phyloP scores from a whole-genome alignment of 768 basidiomycete genomes.

The Sarcodon aspratus region DNA sequence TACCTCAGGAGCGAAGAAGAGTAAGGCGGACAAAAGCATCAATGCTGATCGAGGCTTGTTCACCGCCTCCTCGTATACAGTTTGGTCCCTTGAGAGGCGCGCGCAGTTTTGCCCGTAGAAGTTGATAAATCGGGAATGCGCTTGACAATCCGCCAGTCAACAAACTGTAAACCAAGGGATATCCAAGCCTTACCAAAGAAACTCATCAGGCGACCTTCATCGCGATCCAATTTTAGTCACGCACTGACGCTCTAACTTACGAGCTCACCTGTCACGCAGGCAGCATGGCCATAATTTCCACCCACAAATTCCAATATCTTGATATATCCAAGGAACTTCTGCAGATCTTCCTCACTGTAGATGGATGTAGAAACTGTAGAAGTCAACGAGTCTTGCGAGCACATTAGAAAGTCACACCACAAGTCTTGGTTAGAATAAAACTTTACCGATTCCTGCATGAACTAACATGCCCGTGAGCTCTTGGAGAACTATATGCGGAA shows the following conservation, averaged over 20 bases:
- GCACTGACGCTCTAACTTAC: no score
- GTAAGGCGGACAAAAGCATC: conserved; percentile 11
- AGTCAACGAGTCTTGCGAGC: conserved; percentile 4
- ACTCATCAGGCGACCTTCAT: not conserved
- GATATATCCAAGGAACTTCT: conserved; percentile 6
- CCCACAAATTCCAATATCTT: conserved; percentile 2
- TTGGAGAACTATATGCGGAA: conserved; percentile 10
- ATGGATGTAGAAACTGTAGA: conserved; percentile 9
- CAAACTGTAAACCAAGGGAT: conserved; percentile 21
- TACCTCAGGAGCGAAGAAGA: conserved; percentile 16
- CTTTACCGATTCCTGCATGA: conserved; percentile 29
- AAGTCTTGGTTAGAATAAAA: no score
- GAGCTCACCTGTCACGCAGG: conserved; percentile 3
- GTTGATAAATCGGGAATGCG: conserved; percentile 27
- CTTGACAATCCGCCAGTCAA: conserved; percentile 1
- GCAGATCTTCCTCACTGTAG: conserved; percentile 6
- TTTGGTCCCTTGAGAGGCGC: conserved; percentile 32
- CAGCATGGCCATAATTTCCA: not conserved
- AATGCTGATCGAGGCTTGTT: conserved; percentile 6
- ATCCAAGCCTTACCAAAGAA: conserved; percentile 13
- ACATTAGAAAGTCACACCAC: not conserved
- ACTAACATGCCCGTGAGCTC: conserved; percentile 25
- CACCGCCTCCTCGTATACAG: conserved; percentile 15
- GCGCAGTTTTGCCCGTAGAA: conserved; percentile 34
- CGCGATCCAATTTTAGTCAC: not conserved